Percentiles rank a stretch among this genome's conserved stretches.
Conservation (phyloP, 2,329 filamentous ascomycete genomes). For the Thelonectria blattea region DNA sequence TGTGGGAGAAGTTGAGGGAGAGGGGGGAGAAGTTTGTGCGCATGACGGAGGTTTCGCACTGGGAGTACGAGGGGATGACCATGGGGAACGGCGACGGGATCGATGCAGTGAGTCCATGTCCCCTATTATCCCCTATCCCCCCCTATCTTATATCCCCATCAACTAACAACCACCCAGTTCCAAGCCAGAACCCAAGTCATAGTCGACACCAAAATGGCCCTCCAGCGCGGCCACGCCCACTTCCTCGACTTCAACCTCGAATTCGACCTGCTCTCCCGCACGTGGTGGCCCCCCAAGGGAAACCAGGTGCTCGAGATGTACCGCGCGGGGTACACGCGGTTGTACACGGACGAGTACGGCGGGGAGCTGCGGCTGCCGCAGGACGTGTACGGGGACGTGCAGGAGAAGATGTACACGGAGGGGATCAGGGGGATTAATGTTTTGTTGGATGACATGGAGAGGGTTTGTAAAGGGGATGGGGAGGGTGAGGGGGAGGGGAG, state of each 20-base stretch:
- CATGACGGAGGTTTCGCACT: conserved; percentile 3
- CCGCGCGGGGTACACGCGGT: background rate
- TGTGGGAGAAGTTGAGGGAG: background rate
- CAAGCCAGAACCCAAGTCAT: background rate
- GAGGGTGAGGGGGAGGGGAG: background rate
- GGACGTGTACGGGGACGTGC: background rate
- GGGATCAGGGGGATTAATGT: background rate
- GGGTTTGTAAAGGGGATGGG: background rate
- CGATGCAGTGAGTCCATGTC: background rate
- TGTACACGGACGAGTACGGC: background rate
- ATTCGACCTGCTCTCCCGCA: background rate
- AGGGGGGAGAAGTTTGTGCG: background rate
- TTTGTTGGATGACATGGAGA: background rate
- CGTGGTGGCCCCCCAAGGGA: background rate
- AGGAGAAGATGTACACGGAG: background rate
- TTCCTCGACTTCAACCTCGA: background rate
- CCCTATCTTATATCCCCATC: too few species aligned
- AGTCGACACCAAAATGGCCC: background rate
- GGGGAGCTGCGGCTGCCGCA: background rate
- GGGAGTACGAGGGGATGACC: background rate
- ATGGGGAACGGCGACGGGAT: background rate
- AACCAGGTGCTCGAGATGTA: background rate
- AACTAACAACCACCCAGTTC: background rate
- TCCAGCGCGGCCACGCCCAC: background rate
- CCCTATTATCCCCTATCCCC: too few species aligned